Conservation (phyloP, 1,139 yeast genomes). For the Blastobotrys raffinosifermentans region DNA sequence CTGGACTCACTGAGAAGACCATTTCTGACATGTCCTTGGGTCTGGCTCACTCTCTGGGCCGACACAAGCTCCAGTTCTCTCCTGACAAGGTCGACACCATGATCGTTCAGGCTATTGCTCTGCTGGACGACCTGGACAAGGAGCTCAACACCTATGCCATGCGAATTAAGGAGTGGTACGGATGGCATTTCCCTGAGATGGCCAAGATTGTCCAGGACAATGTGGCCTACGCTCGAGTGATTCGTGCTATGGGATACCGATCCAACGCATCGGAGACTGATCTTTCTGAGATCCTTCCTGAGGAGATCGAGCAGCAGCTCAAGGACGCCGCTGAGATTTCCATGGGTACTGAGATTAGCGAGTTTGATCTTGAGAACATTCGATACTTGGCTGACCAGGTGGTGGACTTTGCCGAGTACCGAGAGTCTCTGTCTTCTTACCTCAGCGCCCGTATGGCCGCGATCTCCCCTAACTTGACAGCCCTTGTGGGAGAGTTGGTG, state of each 20-base stretch:
- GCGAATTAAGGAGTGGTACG: constrained; percentile 99
- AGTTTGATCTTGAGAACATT: constrained; percentile 79
- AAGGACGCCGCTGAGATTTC: constrained; percentile 96
- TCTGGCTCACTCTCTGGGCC: constrained; percentile 88
- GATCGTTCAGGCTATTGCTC: constrained; percentile 98
- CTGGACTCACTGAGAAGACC: constrained; percentile 83
- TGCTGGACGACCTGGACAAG: constrained; percentile 93
- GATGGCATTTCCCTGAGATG: constrained; percentile 99
- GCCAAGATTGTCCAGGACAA: constrained; percentile 96
- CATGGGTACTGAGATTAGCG: constrained; percentile 97
- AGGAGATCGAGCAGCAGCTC: constrained; percentile 46
- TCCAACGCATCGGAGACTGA: constrained; percentile 86
- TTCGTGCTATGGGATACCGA: constrained; percentile 91
- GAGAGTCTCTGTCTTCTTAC: constrained; percentile 87
- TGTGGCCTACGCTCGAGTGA: constrained; percentile 69
- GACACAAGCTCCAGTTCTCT: constrained; percentile 94
- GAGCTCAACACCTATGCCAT: constrained; percentile 96
- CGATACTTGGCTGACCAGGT: constrained; percentile 89
- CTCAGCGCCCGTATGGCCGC: constrained; percentile 94
- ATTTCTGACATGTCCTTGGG: constrained; percentile 93
- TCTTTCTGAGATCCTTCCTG: constrained; percentile 86
- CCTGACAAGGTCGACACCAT: constrained; percentile 98
- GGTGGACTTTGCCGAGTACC: constrained; percentile 89
- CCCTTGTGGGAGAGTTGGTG: constrained; percentile 93
- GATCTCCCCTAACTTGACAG: constrained; percentile 95